Conservation (phyloP, 768 basidiomycete genomes). For the Tylopilus rubrobrunneus region DNA sequence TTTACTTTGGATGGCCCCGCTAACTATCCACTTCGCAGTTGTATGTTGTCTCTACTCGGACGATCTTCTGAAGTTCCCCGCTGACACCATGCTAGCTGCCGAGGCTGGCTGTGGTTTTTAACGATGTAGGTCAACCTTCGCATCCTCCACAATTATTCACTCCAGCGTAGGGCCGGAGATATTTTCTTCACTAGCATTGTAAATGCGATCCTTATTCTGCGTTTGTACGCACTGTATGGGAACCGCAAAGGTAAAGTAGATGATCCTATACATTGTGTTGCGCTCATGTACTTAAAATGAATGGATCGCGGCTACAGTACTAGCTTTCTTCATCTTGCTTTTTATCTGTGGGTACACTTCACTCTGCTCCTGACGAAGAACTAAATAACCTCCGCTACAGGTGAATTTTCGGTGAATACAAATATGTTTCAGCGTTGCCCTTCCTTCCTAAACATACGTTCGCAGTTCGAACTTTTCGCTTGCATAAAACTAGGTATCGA, state of each 20-base stretch:
- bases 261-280: not conserved
- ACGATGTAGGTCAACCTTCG: not conserved
- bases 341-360: not conserved
- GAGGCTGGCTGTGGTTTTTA: not conserved
- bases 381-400: not conserved
- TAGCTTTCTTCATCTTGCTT: not conserved
- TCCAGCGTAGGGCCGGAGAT: not conserved
- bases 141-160: not conserved
- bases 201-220: conserved; percentile 1
- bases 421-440: no score
- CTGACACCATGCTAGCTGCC: no score
- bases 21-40: not conserved
- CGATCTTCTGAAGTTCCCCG: not conserved
- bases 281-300: not conserved
- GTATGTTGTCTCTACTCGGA: not conserved
- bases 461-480: conserved; percentile 3
- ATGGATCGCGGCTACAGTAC: not conserved
- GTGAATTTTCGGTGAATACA: not conserved
- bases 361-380: not conserved
- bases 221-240: conserved; percentile 2
- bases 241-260: not conserved
- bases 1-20: not conserved
- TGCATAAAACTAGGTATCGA: not conserved
- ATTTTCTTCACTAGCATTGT: conserved; percentile 4
- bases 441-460: not conserved